Percentiles rank a stretch among this genome's conserved stretches.
Conservation (phyloP, 495 filamentous ascomycete species). For the Amniculicola lignicola region DNA sequence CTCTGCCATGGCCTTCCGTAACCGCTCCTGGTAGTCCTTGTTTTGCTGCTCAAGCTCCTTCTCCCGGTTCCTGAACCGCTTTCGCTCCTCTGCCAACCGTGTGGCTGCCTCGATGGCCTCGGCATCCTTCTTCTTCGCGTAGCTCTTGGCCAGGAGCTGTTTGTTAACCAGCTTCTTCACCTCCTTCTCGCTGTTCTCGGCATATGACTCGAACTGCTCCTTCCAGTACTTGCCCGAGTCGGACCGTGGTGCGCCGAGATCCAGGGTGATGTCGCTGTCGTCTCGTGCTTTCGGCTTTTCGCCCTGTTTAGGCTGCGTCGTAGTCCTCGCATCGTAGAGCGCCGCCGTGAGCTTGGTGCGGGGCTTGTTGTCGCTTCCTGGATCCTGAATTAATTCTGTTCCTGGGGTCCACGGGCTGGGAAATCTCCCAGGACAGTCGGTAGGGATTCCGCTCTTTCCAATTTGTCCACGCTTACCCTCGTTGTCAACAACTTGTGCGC, state of each 20-base stretch:
- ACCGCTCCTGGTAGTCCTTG: slow-evolving; percentile 35
- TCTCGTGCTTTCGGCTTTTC: slow-evolving; percentile 49
- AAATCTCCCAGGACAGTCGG: slow-evolving; percentile 58
- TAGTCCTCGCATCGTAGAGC: slow-evolving; percentile 37
- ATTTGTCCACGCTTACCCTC: slow-evolving; percentile 48
- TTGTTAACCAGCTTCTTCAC: slow-evolving; percentile 56
- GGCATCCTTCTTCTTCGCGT: slow-evolving; percentile 83
- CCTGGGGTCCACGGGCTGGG: slow-evolving; percentile 61
- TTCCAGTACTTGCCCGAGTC: slow-evolving; percentile 94
- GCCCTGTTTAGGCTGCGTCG: slow-evolving; percentile 26
- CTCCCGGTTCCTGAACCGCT: slow-evolving; percentile 52
- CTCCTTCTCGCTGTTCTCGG: slow-evolving; percentile 66
- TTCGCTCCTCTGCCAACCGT: slow-evolving; percentile 63
- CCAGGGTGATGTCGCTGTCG: slow-evolving; percentile 63
- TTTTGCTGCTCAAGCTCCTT: slow-evolving; percentile 37
- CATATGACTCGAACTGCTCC: slow-evolving; percentile 77
- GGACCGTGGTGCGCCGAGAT: slow-evolving; percentile 76
- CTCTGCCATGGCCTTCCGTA: slow-evolving; percentile 32
- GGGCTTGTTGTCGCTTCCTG: slow-evolving; percentile 34
- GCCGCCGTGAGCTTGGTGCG: slow-evolving; percentile 56
- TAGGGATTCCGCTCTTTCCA: slow-evolving; percentile 50
- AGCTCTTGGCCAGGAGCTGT: slow-evolving; percentile 74
- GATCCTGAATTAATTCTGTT: slow-evolving; percentile 16
- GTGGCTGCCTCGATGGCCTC: slow-evolving; percentile 70
- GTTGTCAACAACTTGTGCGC: slow-evolving; percentile 61